Conservation (phyloP, 441 rosid genomes). For the Dalechampia spathulata region DNA sequence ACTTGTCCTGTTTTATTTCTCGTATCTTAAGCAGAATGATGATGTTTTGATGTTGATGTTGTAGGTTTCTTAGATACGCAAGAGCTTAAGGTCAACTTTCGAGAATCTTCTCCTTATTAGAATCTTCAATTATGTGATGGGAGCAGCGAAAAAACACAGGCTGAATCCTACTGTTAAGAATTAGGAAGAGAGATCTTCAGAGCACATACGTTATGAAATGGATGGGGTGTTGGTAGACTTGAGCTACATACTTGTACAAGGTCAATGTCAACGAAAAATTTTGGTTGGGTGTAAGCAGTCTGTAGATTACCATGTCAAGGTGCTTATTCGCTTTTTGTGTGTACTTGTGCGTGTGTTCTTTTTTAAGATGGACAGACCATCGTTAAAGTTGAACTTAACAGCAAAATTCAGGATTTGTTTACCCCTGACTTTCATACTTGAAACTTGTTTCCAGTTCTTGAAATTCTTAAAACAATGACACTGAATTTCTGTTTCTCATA, state of each 20-base stretch:
- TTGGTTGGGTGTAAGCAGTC: too few relatives aligned
- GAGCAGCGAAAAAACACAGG: background rate
- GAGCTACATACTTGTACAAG: too few relatives aligned
- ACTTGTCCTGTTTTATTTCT: too few relatives aligned
- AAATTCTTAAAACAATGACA: too few relatives aligned
- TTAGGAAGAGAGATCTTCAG: background rate
- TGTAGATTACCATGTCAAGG: background rate
- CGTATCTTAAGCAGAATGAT: background rate
- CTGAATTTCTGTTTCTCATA: too few relatives aligned
- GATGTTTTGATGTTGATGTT: constrained; percentile 8
- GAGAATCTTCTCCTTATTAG: background rate
- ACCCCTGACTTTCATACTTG: too few relatives aligned
- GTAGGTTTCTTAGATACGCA: constrained; percentile 31
- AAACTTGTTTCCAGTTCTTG: too few relatives aligned
- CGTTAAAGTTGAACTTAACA: too few relatives aligned
- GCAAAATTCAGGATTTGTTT: background rate
- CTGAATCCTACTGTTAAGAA: background rate
- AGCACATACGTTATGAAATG: background rate
- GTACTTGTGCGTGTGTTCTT: background rate
- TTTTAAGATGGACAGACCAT: too few relatives aligned
- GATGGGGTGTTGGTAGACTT: background rate
- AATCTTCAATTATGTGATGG: background rate
- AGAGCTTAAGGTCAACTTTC: background rate
- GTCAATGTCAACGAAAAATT: too few relatives aligned
- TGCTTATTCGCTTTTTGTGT: background rate